These are phyloP conservation scores for Rickenella mellea DNA, from an alignment of 768 basidiomycete genomes.

Conservation along the genomic window DNA sequence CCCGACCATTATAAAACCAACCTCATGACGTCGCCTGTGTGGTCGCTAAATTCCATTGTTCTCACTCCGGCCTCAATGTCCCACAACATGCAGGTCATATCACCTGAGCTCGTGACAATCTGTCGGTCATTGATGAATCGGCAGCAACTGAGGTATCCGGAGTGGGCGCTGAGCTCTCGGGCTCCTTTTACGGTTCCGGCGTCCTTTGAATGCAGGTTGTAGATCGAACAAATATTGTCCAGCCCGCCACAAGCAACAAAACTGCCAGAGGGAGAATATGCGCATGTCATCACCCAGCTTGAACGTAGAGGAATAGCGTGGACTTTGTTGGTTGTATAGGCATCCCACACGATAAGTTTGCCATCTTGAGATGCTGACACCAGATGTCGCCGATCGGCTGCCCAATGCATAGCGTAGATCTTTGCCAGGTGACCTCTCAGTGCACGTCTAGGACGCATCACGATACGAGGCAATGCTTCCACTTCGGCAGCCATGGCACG, in stretches of 20 bases:
- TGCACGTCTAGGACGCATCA: slow-evolving; percentile 92
- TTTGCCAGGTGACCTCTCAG: slow-evolving; percentile 97
- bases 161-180: slow-evolving; percentile 92
- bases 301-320: slow-evolving; percentile 97
- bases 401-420: slow-evolving; percentile 99
- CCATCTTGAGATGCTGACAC: slow-evolving; percentile 99
- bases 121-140: slow-evolving; percentile 98
- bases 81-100: slow-evolving; percentile 99
- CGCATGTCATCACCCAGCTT: slow-evolving; percentile 99
- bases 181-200: slow-evolving; percentile 79
- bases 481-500: slow-evolving; percentile 98
- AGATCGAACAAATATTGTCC: slow-evolving; percentile 99
- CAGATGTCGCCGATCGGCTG: slow-evolving; percentile 91
- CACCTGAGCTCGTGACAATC: slow-evolving; percentile 95
- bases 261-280: slow-evolving; percentile 93
- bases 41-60: slow-evolving; percentile 98
- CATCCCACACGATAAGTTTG: slow-evolving; percentile 99
- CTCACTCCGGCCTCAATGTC: slow-evolving; percentile 97
- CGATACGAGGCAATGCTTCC: slow-evolving; percentile 89
- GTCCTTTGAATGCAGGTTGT: slow-evolving; percentile 81
- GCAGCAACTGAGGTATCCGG: slow-evolving; percentile 96
- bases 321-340: slow-evolving; percentile 99
- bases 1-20: slow-evolving; percentile 25
- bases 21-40: slow-evolving; percentile 99
- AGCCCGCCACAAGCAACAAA: slow-evolving; percentile 98